Evolutionary conservation across 2,329 filamentous ascomycete species (phyloP), one percentile per base, ranked within the genome.

Genomic region (Colletotrichum orbiculare): DNA sequence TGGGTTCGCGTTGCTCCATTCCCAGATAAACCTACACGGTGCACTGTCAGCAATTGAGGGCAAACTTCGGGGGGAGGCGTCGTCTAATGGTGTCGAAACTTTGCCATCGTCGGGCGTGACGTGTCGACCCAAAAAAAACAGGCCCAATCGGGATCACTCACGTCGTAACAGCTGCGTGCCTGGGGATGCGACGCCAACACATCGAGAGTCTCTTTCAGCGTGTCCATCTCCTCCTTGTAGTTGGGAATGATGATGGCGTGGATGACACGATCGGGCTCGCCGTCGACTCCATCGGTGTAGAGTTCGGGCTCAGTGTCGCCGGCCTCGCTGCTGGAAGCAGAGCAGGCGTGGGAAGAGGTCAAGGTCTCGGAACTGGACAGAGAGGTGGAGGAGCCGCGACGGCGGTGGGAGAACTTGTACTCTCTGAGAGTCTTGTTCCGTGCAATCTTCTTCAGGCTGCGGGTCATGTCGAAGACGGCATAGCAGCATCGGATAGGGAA

Each of bases 211-310:
- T 91, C 89, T 67, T 86, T 83, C 50, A 92, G 79, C 0, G 87
- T 91, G 63, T 90, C 87, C 61, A 88, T 78, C 61, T 92, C 89
- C 74, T 93, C 90, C 75, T 91, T 91, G 78, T 92, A 93, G 72
- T 91, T 91, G 15, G 90, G 90, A 47, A 93, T 82, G 68, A 92
- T 81, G 67, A 93, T 90, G 12, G 86, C 88, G 73, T 91, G 88
- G 37, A 91, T 77, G 60, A 90, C 76, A 33, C 78, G 78, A 8
- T 82, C 78, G n/a, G 77, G 72, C 1, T 78, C 74, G 9, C 76
- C 73, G 15, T 82, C 80, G 48, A 25, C 25, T 25, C 70, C 75
- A 52, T 87, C 84, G 48, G 78, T 75, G 68, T 79, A 81, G 58
- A 79, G 74, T 42, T 85, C 82, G 37, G 77, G 69, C 47, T 87